phyloP scores from a whole-genome alignment of 2,329 filamentous ascomycete species.

The Zasmidium citrigriseum region DNA sequence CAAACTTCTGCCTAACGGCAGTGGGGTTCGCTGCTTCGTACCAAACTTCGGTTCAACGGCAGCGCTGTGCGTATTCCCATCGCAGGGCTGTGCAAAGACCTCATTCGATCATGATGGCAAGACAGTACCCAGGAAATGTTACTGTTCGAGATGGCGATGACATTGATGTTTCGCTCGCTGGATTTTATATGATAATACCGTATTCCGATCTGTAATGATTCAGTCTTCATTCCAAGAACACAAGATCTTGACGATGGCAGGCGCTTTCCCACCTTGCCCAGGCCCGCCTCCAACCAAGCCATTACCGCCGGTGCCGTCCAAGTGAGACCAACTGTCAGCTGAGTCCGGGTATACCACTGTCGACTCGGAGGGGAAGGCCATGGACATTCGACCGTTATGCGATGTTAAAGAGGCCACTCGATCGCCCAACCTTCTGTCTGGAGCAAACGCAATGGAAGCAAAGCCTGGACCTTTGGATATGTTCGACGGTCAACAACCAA shows the following conservation, averaged over 20 bases:
- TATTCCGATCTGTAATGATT: neutral
- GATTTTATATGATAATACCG: neutral
- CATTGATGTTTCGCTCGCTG: neutral
- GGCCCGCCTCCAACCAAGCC: constrained; percentile 20
- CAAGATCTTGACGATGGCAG: constrained; percentile 8
- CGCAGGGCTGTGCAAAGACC: neutral
- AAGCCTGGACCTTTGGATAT: too few species aligned
- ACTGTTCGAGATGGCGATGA: neutral
- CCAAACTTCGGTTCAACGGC: neutral
- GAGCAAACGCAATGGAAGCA: too few species aligned
- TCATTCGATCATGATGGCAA: neutral
- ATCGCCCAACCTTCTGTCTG: too few species aligned
- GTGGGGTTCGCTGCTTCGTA: too few species aligned
- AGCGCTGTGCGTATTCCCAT: neutral
- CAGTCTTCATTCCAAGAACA: too few species aligned
- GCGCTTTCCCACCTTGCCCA: constrained; percentile 17
- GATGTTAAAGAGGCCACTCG: too few species aligned
- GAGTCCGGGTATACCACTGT: neutral
- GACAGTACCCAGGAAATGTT: neutral
- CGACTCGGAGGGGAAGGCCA: too few species aligned
- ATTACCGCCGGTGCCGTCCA: constrained; percentile 15
- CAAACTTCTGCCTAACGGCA: neutral
- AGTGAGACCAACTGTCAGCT: constrained; percentile 1
- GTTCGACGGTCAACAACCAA: neutral
- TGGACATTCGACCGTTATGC: too few species aligned